These are phyloP conservation scores for Pachyrhizus erosus DNA, from an alignment of 306 rosid species.

Conservation along the genomic window DNA sequence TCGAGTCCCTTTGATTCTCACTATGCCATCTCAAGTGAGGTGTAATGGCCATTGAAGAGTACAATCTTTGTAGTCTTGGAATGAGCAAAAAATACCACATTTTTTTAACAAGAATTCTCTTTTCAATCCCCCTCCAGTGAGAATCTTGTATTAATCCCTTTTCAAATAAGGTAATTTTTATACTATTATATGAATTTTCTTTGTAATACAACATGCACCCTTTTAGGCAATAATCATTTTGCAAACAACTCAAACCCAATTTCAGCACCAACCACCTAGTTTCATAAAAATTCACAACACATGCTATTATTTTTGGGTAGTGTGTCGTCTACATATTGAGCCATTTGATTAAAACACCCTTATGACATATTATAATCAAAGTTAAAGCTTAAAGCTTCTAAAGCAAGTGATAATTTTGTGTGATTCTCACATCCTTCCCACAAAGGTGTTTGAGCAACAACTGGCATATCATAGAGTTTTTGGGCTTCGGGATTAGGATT, in stretches of 20 bases:
- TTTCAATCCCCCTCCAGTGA: neutral
- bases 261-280: neutral
- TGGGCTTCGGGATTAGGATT: neutral
- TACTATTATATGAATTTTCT: too few relatives aligned
- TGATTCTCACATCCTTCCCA: neutral
- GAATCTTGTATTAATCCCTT: neutral
- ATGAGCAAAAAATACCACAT: neutral
- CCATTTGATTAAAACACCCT: neutral
- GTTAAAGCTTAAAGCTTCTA: neutral
- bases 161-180: too few relatives aligned
- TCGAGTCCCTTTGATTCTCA: too few relatives aligned
- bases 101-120: neutral
- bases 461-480: neutral
- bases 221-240: neutral
- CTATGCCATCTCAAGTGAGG: neutral
- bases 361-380: neutral
- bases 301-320: neutral
- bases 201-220: neutral
- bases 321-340: neutral
- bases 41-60: neutral
- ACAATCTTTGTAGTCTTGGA: neutral
- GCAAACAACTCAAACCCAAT: neutral
- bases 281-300: neutral
- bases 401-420: neutral
- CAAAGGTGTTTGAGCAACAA: neutral